A percentile compares a stretch with the other conserved stretches of the same genome.
Evolutionary conservation across 169 alveolate genomes (phyloP).

Genomic region (Neospora caninum): DNA sequence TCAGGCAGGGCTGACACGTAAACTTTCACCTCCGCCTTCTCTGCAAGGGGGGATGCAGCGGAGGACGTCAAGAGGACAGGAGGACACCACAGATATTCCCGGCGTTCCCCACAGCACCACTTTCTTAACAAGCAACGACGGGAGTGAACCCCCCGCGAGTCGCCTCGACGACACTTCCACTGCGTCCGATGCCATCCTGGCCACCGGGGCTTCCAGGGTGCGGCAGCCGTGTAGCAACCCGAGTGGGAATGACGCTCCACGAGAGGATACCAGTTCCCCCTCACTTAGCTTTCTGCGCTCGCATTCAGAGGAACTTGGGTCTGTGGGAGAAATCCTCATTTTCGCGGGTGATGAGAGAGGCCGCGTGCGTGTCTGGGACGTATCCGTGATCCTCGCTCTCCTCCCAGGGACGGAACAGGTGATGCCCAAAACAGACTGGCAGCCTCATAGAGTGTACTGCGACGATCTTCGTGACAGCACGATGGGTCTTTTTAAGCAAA

Average conservation of each 20-base stretch:
- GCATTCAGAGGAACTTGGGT: background rate
- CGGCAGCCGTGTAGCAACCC: background rate
- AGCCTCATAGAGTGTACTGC: background rate
- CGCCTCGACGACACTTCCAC: background rate
- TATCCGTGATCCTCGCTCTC: background rate
- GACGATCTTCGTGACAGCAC: slow-evolving; percentile 20
- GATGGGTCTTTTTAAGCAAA: background rate
- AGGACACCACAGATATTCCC: background rate
- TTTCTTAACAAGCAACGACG: slow-evolving; percentile 4
- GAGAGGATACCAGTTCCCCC: background rate
- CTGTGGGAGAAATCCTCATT: background rate
- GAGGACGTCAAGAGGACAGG: too few relatives aligned
- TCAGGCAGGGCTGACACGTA: too few relatives aligned
- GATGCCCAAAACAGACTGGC: slow-evolving; percentile 11
- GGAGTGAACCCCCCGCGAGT: background rate
- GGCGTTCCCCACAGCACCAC: slow-evolving; percentile 4
- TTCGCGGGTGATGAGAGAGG: slow-evolving; percentile 36
- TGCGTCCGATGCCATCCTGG: background rate
- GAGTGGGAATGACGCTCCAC: background rate
- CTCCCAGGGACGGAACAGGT: background rate
- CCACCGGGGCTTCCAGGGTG: background rate
- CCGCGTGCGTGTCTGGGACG: slow-evolving; percentile 31
- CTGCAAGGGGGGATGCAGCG: too few relatives aligned
- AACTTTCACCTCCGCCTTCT: too few relatives aligned
- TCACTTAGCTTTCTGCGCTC: background rate